Conservation (phyloP, 257 asterid species). For the Rehmannia glutinosa region DNA sequence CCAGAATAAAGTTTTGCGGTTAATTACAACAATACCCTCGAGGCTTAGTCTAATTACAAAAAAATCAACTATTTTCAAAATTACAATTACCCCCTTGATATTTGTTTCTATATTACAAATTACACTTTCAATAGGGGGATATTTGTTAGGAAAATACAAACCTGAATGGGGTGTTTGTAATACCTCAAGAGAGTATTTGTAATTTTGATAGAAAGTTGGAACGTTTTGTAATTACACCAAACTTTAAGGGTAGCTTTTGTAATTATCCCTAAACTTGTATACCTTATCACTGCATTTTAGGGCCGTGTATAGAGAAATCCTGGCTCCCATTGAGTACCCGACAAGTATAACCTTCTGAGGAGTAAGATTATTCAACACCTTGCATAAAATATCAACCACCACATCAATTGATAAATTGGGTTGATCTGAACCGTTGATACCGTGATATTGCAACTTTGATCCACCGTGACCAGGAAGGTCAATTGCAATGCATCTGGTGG, state of each 20-base stretch:
- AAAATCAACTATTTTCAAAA: too few species aligned
- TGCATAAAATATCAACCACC: slow-evolving; percentile 44
- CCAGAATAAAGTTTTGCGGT: background rate
- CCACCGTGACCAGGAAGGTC: slow-evolving; percentile 97
- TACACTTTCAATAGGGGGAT: too few species aligned
- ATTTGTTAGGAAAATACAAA: too few species aligned
- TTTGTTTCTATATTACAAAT: too few species aligned
- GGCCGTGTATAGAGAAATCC: slow-evolving; percentile 75
- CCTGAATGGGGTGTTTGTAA: too few species aligned
- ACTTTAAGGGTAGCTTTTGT: background rate
- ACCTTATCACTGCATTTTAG: slow-evolving; percentile 70
- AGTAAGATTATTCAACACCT: slow-evolving; percentile 47
- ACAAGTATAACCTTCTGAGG: slow-evolving; percentile 60
- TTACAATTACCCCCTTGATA: too few species aligned
- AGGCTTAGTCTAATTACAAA: too few species aligned
- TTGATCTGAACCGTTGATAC: slow-evolving; percentile 19
- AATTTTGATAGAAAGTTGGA: too few species aligned
- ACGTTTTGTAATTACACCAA: background rate
- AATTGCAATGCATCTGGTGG: slow-evolving; percentile 70
- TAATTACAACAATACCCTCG: too few species aligned
- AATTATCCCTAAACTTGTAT: background rate
- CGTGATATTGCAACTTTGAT: slow-evolving; percentile 45
- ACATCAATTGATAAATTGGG: slow-evolving; percentile 62
- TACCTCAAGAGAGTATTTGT: too few species aligned
- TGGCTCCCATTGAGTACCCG: slow-evolving; percentile 97